Evolutionary conservation across 1,284 basidiomycete genomes (phyloP).

Genomic region (Phellopilus nigrolimitatus): DNA sequence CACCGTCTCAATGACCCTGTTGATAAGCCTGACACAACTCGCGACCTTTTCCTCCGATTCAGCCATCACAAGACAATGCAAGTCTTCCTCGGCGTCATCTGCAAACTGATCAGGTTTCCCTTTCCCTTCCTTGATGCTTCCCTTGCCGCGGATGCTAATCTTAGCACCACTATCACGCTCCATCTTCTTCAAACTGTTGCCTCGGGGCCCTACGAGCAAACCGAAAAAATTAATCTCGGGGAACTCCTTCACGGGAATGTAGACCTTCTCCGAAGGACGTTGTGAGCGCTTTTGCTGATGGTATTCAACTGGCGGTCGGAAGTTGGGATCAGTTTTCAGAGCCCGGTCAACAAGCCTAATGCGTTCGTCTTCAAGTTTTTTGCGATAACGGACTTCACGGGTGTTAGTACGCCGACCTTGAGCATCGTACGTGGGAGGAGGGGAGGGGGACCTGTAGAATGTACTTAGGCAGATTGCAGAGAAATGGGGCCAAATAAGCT

Average conservation of each 20-base stretch:
- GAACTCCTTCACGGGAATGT: constrained; percentile 99
- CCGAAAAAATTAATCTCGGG: constrained; percentile 99
- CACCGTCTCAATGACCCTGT: constrained; percentile 97
- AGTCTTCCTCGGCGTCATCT: constrained; percentile 97
- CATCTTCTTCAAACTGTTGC: constrained; percentile 99
- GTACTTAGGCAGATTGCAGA: neutral
- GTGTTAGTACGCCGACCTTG: constrained; percentile 98
- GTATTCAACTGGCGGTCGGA: constrained; percentile 93
- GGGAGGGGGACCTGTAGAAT: constrained; percentile 77
- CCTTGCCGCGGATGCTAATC: constrained; percentile 97
- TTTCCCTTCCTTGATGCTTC: constrained; percentile 98
- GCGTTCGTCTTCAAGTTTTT: constrained; percentile 97
- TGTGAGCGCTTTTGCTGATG: constrained; percentile 90
- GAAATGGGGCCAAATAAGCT: constrained; percentile 21
- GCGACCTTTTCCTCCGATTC: constrained; percentile 91
- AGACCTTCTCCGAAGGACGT: constrained; percentile 95
- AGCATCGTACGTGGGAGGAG: constrained; percentile 94
- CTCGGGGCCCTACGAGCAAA: constrained; percentile 94
- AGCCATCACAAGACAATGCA: constrained; percentile 95
- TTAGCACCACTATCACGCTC: constrained; percentile 97
- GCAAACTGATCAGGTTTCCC: constrained; percentile 88
- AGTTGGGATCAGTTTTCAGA: constrained; percentile 97
- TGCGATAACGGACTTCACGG: constrained; percentile 94
- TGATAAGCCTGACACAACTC: constrained; percentile 91
- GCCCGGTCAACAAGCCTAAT: constrained; percentile 91